phyloP scores from a whole-genome alignment of 75 land plant species.

The Pinus tabuliformis region DNA sequence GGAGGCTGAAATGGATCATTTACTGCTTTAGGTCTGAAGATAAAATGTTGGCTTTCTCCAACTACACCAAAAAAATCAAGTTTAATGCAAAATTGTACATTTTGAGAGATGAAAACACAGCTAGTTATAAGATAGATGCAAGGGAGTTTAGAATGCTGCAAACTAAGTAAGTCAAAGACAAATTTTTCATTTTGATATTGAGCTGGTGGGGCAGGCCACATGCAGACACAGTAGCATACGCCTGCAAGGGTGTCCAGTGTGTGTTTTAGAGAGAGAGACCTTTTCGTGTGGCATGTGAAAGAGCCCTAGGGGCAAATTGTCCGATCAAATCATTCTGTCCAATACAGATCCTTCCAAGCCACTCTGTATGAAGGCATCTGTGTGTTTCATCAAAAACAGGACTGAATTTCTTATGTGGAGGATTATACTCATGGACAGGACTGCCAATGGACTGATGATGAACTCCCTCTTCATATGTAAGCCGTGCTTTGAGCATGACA shows the following conservation, averaged over 20 bases:
- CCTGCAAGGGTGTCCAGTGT: too few relatives aligned
- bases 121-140: too few relatives aligned
- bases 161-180: too few relatives aligned
- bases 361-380: conserved; percentile 3
- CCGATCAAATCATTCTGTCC: background rate
- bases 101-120: too few relatives aligned
- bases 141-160: too few relatives aligned
- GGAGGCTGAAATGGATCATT: background rate
- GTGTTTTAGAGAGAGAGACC: background rate
- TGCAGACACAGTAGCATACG: too few relatives aligned
- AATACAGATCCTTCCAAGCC: conserved; percentile 9
- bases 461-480: background rate
- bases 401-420: background rate
- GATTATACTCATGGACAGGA: background rate
- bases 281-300: background rate
- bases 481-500: conserved; percentile 8
- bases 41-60: conserved; percentile 8
- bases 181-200: too few relatives aligned
- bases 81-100: background rate
- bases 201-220: too few relatives aligned
- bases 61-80: background rate
- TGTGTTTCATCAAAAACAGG: too few relatives aligned
- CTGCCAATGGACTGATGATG: background rate
- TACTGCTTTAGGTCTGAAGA: background rate
- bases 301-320: background rate